Base-by-base conservation (phyloP, 768 basidiomycete genomes). In the Naganishia onofrii region DNA sequence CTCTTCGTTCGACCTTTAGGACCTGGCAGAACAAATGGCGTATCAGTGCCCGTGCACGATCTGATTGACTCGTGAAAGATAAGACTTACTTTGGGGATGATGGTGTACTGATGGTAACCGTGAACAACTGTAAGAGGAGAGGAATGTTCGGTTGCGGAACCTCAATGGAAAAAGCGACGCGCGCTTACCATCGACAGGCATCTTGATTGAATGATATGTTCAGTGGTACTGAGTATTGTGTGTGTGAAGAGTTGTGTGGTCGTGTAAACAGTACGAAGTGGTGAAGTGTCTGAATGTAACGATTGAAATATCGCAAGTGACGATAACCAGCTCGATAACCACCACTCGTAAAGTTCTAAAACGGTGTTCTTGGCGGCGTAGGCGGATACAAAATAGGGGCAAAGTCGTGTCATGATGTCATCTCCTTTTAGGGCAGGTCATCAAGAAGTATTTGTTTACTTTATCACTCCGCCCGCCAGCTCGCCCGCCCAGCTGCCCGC, bases 71-170 rank as follows among this genome's bases (percentile, higher is more conserved):
- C 8, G 34, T 5, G 34, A 4, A 12, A 21, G 15, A 36, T 29
- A 15, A 42, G 12, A 63, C 23, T 63, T 44, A 63, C 60, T 63
- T 26, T 26, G n/a, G 60, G 60, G 19, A 63, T 63, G 26, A 63
- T 36, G 42, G 60, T 63, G 60, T 63, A 63, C 60, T 42, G 38
- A 17, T 63, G 60, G 60, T 63, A 63, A 26, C 60, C 42, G 60
- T 63, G 60, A 29, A 63, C 38, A 21, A 63, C 60, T 63, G 12
- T 51, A 23, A 36, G 38, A 63, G 23, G 21, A 3, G 36, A 42
- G 26, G 31, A 58, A 36, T 15, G 19, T 8, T 63, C 17, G 46
- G 60, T 21, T 17, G 21, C n/a, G 2, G 2, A 29, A 29, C 19
- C 57, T 1, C 34, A 17, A 21, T 2, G 34, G 28, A 9, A n/a